Base-by-base conservation (phyloP, 345 rosid genomes). In the Odontarrhena argentea region DNA sequence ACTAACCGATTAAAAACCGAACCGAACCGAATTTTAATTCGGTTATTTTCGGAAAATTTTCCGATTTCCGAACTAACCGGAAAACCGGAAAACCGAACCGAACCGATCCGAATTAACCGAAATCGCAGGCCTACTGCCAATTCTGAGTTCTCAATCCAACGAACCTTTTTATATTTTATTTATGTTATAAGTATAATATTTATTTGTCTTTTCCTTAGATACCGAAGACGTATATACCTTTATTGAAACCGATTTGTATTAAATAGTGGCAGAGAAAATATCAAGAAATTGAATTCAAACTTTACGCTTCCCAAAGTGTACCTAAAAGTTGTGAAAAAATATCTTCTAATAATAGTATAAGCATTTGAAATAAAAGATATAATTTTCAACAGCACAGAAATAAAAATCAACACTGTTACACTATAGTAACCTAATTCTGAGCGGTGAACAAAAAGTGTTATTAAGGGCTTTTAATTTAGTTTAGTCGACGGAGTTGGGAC, bases 401-500 rank as follows among this genome's bases (percentile, higher is more conserved):
- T 22, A 63, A 13, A 9, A 55, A 28, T 41, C 15, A 41, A 4
- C 22, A 50, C 51, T 60, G 76, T 72, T 67, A 61, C 68, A 60
- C 5, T 45, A 18, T 18, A 60, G 44, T 73, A 74, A 59, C 22
- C 57, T 61, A 69, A 60, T 60, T 32, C 28, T 14, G 6, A 35
- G 0, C 36, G 1, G 22, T 18, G 22, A 18, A 18, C 22, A 32
- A 32, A 32, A 5, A 5, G 7, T 32, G 36, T 3, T 32, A 4
- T 3, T 32, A 6, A 5, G 1, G 36, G 7, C 37, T 44, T 51
- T 60, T 42, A 66, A 8, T 59, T 9, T 62, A 34, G 5, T 63
- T 61, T 74, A 89, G 60, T 93, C 96, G 12, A 78, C 13, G 18
- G 91, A 82, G 79, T 88, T 91, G 0, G 96, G 96, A 37, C 99